These are phyloP conservation scores for Elymus sibiricus DNA, from an alignment of 176 grass and related monocot species.

Conservation along the genomic window DNA sequence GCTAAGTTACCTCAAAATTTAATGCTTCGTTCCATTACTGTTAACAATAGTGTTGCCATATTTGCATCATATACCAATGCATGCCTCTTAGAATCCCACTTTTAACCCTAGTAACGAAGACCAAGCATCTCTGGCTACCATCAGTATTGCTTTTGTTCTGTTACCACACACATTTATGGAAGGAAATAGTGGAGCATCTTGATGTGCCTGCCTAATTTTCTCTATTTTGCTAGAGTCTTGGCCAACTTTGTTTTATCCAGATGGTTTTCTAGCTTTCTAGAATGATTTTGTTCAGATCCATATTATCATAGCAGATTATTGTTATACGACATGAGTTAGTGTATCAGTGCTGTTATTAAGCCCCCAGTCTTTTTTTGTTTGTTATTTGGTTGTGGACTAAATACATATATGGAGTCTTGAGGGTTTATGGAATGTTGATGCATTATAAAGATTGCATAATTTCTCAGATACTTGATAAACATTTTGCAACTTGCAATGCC, in stretches of 20 bases:
- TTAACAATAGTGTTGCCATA: background rate
- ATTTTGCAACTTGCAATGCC: background rate
- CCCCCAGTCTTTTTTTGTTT: background rate
- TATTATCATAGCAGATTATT: slow-evolving; percentile 8
- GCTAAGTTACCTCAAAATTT: background rate
- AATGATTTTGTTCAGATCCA: background rate
- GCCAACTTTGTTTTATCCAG: background rate
- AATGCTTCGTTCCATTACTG: slow-evolving; percentile 2
- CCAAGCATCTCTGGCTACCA: background rate
- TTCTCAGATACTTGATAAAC: background rate
- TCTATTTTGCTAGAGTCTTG: background rate
- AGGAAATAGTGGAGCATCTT: background rate
- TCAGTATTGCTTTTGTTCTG: background rate
- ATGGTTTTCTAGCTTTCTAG: background rate
- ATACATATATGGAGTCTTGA: background rate
- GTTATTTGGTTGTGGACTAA: slow-evolving; percentile 1
- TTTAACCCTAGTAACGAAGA: background rate
- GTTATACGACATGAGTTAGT: background rate
- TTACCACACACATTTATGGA: slow-evolving; percentile 4
- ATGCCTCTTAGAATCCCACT: background rate
- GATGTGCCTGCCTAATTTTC: slow-evolving; percentile 1
- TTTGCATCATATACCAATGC: slow-evolving; percentile 15
- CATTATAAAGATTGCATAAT: background rate
- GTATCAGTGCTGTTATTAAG: background rate
- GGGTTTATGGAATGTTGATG: background rate